Conservation (phyloP, 129 eudicot species). For the Artemisia tridentata region DNA sequence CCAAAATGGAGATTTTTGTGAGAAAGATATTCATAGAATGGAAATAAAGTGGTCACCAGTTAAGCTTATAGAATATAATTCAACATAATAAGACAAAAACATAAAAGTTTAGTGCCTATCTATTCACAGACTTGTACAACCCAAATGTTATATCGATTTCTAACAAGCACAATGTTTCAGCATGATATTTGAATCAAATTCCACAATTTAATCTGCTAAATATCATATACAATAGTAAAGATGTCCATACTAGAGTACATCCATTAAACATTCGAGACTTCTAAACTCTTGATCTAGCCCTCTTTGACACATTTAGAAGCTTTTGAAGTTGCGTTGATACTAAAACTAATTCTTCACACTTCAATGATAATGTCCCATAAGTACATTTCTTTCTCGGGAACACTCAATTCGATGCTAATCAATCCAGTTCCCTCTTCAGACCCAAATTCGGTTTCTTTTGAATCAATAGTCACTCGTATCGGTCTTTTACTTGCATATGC, state of each 20-base stretch:
- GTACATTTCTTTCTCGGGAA: conserved; percentile 58
- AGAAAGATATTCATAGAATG: too few relatives aligned
- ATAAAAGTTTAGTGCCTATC: too few relatives aligned
- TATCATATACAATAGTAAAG: too few relatives aligned
- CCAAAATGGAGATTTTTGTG: too few relatives aligned
- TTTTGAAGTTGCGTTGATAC: neutral
- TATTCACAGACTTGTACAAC: too few relatives aligned
- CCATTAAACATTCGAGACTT: neutral
- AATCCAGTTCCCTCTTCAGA: conserved; percentile 58
- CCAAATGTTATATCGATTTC: too few relatives aligned
- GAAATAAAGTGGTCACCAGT: too few relatives aligned
- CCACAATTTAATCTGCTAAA: too few relatives aligned
- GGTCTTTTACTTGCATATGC: conserved; percentile 69
- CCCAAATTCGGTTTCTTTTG: conserved; percentile 44
- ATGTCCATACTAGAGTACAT: neutral
- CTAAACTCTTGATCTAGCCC: neutral
- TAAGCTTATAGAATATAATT: too few relatives aligned
- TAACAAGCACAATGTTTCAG: too few relatives aligned
- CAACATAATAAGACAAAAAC: too few relatives aligned
- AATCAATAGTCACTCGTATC: conserved; percentile 41
- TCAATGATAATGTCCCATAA: conserved; percentile 57
- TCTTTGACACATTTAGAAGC: neutral
- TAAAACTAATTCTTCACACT: conserved; percentile 29
- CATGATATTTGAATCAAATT: too few relatives aligned
- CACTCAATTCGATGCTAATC: conserved; percentile 41